These are phyloP conservation scores for Talaromyces stipitatus DNA, from an alignment of 495 filamentous ascomycete genomes.

Conservation along the genomic window DNA sequence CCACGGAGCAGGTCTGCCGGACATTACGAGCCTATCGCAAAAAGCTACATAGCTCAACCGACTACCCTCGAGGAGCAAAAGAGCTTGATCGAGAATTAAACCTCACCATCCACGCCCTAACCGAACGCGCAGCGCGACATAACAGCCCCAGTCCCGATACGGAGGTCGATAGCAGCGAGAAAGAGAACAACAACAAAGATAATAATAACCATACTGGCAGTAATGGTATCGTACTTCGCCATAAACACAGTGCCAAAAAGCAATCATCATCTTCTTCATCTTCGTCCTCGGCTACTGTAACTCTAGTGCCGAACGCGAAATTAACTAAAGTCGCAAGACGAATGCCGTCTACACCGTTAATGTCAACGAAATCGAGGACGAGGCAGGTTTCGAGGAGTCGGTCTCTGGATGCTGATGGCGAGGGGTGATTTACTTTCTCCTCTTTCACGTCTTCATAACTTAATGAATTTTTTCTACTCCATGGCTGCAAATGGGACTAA, in stretches of 20 bases:
- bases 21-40: constrained; percentile 76
- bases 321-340: constrained; percentile 20
- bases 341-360: constrained; percentile 30
- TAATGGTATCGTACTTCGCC: not conserved
- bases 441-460: not conserved
- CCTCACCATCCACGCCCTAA: constrained; percentile 63
- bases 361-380: constrained; percentile 18
- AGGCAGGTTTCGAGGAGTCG: constrained; percentile 20
- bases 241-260: not conserved
- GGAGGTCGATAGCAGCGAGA: constrained; percentile 39
- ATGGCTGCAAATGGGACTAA: not conserved
- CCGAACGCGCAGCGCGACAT: constrained; percentile 32
- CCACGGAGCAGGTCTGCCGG: constrained; percentile 73
- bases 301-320: constrained; percentile 5
- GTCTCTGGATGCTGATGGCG: constrained; percentile 23
- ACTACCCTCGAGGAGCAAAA: constrained; percentile 56
- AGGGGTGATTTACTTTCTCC: constrained; percentile 10
- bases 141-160: constrained; percentile 19
- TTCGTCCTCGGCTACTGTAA: not conserved
- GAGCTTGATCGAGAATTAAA: constrained; percentile 77
- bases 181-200: constrained; percentile 27
- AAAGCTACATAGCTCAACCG: constrained; percentile 58
- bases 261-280: not conserved
- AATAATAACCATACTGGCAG: too few species aligned
- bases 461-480: not conserved